phyloP scores from a whole-genome alignment of 495 filamentous ascomycete species.

The Chaetomidium leptoderma region DNA sequence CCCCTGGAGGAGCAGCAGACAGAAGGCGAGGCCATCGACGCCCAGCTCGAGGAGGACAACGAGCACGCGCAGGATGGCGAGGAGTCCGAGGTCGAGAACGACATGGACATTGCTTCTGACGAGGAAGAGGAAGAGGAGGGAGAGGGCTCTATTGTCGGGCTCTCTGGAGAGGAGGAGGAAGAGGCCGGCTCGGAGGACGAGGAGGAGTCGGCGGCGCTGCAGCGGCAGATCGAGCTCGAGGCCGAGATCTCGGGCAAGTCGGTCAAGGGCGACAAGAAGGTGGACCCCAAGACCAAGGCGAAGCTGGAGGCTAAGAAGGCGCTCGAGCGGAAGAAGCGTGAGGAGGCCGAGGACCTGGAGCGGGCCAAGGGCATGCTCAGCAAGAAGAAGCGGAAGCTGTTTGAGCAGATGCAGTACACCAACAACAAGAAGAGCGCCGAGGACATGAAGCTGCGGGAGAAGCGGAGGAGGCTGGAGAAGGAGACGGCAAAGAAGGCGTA shows the following conservation, averaged over 20 bases:
- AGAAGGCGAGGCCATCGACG: slow-evolving; percentile 69
- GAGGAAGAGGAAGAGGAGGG: slow-evolving; percentile 47
- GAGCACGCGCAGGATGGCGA: slow-evolving; percentile 40
- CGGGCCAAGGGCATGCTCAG: slow-evolving; percentile 89
- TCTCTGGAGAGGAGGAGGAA: slow-evolving; percentile 42
- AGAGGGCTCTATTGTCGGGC: slow-evolving; percentile 38
- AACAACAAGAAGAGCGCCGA: slow-evolving; percentile 81
- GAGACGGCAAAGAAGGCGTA: slow-evolving; percentile 30
- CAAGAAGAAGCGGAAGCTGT: slow-evolving; percentile 83
- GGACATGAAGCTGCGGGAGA: slow-evolving; percentile 66
- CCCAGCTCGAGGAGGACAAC: slow-evolving; percentile 54
- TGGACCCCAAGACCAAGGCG: slow-evolving; percentile 54
- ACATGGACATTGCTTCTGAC: slow-evolving; percentile 38
- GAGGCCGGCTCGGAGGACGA: slow-evolving; percentile 47
- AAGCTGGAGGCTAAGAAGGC: slow-evolving; percentile 61
- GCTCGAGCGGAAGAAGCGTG: slow-evolving; percentile 61
- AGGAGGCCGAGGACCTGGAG: slow-evolving; percentile 80
- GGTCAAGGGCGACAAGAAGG: slow-evolving; percentile 36
- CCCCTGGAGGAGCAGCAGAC: slow-evolving; percentile 76
- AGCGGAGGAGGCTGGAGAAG: slow-evolving; percentile 87
- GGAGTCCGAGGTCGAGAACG: slow-evolving; percentile 39
- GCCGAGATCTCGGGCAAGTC: slow-evolving; percentile 67
- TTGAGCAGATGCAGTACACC: slow-evolving; percentile 87
- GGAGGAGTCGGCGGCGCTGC: slow-evolving; percentile 44
- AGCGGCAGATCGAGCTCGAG: slow-evolving; percentile 81